Evolutionary conservation across 148 eudicot genomes (phyloP).

Genomic region (Rhododendron kiyosumense): DNA sequence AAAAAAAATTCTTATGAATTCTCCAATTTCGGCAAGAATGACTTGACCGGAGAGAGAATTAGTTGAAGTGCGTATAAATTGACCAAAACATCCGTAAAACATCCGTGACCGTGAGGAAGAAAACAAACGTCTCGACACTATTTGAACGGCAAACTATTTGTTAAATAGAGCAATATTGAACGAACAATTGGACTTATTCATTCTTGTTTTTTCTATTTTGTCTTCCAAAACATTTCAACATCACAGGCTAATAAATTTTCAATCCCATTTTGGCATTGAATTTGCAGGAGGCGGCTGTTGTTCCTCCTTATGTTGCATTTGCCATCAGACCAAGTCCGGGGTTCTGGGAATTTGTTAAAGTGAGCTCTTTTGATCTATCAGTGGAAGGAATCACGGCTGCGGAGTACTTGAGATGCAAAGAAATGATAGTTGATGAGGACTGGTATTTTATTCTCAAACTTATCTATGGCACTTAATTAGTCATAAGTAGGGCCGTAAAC

Average conservation of each 20-base stretch:
- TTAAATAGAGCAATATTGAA: no score
- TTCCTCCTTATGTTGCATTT: constrained; percentile 80
- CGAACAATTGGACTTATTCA: neutral
- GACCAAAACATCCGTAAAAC: no score
- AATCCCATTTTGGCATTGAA: neutral
- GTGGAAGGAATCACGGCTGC: constrained; percentile 65
- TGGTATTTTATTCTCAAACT: constrained; percentile 35
- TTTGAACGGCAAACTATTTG: no score
- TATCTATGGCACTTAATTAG: neutral
- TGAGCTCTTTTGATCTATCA: constrained; percentile 57
- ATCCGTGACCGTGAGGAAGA: no score
- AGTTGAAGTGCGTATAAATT: no score
- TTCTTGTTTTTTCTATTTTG: neutral
- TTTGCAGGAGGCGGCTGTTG: constrained; percentile 87
- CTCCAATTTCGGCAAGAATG: neutral
- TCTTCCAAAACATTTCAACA: neutral
- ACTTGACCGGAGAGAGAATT: no score
- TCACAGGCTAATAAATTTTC: neutral
- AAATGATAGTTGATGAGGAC: constrained; percentile 58
- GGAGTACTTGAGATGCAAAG: constrained; percentile 77
- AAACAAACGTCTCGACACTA: no score
- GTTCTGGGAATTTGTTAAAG: constrained; percentile 81
- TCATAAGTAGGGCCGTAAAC: no score
- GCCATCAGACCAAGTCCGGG: constrained; percentile 89
- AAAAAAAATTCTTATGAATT: no score